Base-by-base conservation (phyloP, 2,329 filamentous ascomycete genomes). In the Sporothrix humicola region DNA sequence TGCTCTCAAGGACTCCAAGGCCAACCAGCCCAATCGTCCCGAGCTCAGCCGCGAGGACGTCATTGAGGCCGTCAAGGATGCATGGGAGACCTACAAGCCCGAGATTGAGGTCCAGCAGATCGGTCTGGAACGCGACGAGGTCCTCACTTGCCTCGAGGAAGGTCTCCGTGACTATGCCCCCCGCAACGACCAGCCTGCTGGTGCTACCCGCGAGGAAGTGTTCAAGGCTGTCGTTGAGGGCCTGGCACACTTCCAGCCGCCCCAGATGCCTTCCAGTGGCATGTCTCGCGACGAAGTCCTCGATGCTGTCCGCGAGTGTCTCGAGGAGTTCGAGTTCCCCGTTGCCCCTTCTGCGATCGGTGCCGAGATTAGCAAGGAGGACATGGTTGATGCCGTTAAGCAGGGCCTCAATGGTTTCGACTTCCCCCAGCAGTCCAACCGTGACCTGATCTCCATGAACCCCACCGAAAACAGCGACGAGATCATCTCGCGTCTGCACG, bases 21-120 rank as follows among this genome's bases (percentile, higher is more conserved):
- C 85, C 2, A 82, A 81, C 44, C 82, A 86, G 77, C 81, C 85
- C 70, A 83, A 81, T 65, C 84, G 82, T 52, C 83, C 82, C 10
- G 83, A 84, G n/a, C 82, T 93, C 65, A 91, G 90, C 77, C 89
- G 92, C 77, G 93, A 97, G 68, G 93, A 97, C 74, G 93, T 98
- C 50, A 88, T 98, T 1, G 88, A 92, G 42, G 94, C 95, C 2
- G 92, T 98, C 15, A 91, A 91, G 77, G 94, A 97, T 77, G 95
- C 95, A 0, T 97, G 94, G 90, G 95, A 98, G 79, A 93, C 91
- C 72, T 97, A 97, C 83, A 97, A 97, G 82, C 95, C 95, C 0
- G 94, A 98, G 78, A 94, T 97, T 69, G 92, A 97, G 77, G 87
- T 97, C 4, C 92, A 97, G 78, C 94, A 97, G 78, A 92, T 97